These are phyloP conservation scores for Curvularia sp. DNA, from an alignment of 2,329 filamentous ascomycete species.

Conservation along the genomic window DNA sequence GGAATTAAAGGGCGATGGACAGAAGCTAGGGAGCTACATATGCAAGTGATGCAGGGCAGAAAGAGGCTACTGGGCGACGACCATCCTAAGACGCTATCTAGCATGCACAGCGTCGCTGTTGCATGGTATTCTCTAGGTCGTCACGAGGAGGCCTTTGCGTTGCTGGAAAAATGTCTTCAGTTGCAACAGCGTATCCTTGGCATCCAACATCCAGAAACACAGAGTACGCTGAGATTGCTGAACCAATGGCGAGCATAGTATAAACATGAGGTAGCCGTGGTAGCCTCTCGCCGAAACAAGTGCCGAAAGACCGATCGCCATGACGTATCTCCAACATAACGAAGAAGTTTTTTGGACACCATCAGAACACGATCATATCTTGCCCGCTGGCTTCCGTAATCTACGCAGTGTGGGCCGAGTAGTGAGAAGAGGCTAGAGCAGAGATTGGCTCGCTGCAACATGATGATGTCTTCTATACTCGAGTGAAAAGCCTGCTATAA, in stretches of 20 bases:
- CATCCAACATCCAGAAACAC: background rate
- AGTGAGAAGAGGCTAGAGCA: background rate
- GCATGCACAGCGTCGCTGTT: background rate
- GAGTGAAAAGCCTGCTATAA: slow-evolving; percentile 3
- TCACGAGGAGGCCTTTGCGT: background rate
- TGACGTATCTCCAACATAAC: slow-evolving; percentile 8
- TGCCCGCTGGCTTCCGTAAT: slow-evolving; percentile 4
- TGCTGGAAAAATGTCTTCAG: background rate
- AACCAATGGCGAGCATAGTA: background rate
- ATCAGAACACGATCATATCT: background rate
- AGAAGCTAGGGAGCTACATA: background rate
- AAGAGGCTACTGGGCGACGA: background rate
- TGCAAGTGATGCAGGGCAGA: background rate
- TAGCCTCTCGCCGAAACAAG: background rate
- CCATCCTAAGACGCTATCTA: background rate
- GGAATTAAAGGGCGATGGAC: too few species aligned
- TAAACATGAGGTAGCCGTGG: background rate
- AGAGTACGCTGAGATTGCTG: background rate
- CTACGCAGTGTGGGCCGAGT: background rate
- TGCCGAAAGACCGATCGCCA: slow-evolving; percentile 12
- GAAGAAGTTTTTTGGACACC: background rate
- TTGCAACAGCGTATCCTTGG: background rate
- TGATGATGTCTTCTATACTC: slow-evolving; percentile 12
- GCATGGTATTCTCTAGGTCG: background rate
- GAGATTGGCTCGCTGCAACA: slow-evolving; percentile 4